Base-by-base conservation (phyloP, 2,329 filamentous ascomycete genomes). In the Fusarium longipes region DNA sequence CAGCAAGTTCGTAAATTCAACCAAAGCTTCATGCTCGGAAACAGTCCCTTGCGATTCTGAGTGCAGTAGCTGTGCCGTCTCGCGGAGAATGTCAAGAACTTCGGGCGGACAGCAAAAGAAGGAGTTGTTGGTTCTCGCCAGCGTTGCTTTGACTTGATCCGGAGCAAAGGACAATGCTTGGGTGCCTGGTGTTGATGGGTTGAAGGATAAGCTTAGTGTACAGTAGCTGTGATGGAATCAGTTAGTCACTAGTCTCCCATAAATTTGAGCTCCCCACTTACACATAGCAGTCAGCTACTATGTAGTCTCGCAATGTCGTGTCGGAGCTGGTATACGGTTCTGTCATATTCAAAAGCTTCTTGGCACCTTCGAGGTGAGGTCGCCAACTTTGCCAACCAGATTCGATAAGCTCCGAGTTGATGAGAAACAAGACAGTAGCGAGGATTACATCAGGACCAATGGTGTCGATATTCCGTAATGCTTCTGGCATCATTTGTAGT, bases 401-500 rank as follows among this genome's bases (percentile, higher is more conserved):
- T 70, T 84, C 82, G 38, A 84, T 81, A 27, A 84, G 75, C 67
- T 85, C 81, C 17, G 84, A 75, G 57, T 84, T 82, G 72, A 84
- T 76, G 59, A 84, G 81, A 71, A 84, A 84, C 9, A 84, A 73
- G 6, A 82, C 79, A 3, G 82, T 80, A 7, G 82, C 79, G 4
- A 84, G 77, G 11, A 83, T 74, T 4, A 81, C 75, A 40, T 82
- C 80, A 15, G 75, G 76, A 50, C 76, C 77, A 3, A 77, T 74
- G 0, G 75, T 70, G 5, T 77, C 75, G 14, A 81, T 72, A 22
- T 78, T 69, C 35, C 77, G 74, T 5, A 84, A 58, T 2, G 81
- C 81, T 5, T 67, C 51, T 11, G 74, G 76, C 68, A 84, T 79
- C 25, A 82, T 73, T 5, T 73, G 71, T 12, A 83, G 71, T 3